phyloP scores from a whole-genome alignment of 1,284 basidiomycete species.

The Ceratobasidium sp. region DNA sequence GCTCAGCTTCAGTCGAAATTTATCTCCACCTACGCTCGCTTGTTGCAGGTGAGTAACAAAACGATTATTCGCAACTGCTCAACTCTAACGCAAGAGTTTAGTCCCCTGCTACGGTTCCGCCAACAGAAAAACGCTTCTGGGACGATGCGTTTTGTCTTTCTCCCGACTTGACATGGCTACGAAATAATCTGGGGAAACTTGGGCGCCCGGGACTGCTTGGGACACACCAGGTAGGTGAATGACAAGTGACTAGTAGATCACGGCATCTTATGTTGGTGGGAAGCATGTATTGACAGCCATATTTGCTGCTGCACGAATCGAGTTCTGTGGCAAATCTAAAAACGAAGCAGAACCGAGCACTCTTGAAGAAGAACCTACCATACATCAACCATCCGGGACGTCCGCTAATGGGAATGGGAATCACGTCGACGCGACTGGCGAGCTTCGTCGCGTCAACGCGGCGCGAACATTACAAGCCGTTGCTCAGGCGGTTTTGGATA shows the following conservation, averaged over 20 bases:
- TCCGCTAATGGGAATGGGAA: conserved; percentile 42
- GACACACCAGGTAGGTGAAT: conserved; percentile 23
- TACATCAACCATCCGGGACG: conserved; percentile 53
- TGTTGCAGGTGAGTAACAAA: conserved; percentile 55
- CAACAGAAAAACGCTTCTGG: conserved; percentile 41
- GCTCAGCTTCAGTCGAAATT: conserved; percentile 55
- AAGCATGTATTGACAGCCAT: conserved; percentile 36
- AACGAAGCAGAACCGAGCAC: neutral
- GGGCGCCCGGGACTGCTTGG: conserved; percentile 29
- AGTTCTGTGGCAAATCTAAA: neutral
- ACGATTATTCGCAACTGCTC: conserved; percentile 10
- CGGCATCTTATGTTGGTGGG: neutral
- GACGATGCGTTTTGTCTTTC: conserved; percentile 16
- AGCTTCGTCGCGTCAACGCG: conserved; percentile 19
- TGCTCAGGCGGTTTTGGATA: conserved; percentile 7
- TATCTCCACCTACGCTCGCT: conserved; percentile 57
- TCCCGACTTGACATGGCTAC: conserved; percentile 19
- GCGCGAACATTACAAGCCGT: conserved; percentile 26
- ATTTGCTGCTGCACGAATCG: conserved; percentile 18
- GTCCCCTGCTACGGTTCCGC: conserved; percentile 26
- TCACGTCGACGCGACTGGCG: conserved; percentile 4
- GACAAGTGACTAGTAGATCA: neutral
- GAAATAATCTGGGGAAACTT: conserved; percentile 1
- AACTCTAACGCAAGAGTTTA: neutral
- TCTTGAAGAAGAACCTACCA: conserved; percentile 56